Base-by-base conservation (phyloP, 225 moss, liverwort and hornwort genomes). In the Thuidium tamariscinum region DNA sequence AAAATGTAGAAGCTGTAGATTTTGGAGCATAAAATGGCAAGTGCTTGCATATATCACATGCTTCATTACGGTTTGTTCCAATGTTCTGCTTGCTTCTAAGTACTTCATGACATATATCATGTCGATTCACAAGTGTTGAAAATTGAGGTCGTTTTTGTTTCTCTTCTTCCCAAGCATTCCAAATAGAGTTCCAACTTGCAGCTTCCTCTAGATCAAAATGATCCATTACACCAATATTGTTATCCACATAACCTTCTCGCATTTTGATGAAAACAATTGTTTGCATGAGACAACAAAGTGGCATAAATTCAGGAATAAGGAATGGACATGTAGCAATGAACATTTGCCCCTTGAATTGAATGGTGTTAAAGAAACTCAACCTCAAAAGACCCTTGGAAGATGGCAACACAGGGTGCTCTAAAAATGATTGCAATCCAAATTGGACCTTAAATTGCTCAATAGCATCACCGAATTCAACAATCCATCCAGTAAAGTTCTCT, bases 171-270 rank as follows among this genome's bases (percentile, higher is more conserved):
- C 10, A n/a, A 34, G 80, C 48, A 16, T 48, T 57, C 4, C 1
- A 41, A 30, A 44, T 5, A 32, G 44, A 61, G 0, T 3, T 18
- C 27, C 12, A 63, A 2, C 2, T 62, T 42, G 34, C 23, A 48
- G 18, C 0, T 18, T 60, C 68, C 13, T 68, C 4, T 0, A 0
- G 4, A 39, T 39, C 2, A 22, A 2, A 4, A 13, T 37, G 23
- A 13, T 37, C 1, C 2, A 7, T 20, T 7, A 39, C 7, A 22
- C 0, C 18, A 25, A 16, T 10, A 21, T 1, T 42, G 2, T n/a
- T n/a, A 3, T 3, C 2, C 2, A 0, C 4, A 7, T 7, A 23
- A 59, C n/a, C 62, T n/a, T n/a, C 34, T 29, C 0, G 4, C n/a
- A 63, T 63, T 49, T 64, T 63, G 23, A 34, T 2, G 0, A 9